Evolutionary conservation across 176 grass and related monocot genomes (phyloP).

Genomic region (Paspalum vaginatum): DNA sequence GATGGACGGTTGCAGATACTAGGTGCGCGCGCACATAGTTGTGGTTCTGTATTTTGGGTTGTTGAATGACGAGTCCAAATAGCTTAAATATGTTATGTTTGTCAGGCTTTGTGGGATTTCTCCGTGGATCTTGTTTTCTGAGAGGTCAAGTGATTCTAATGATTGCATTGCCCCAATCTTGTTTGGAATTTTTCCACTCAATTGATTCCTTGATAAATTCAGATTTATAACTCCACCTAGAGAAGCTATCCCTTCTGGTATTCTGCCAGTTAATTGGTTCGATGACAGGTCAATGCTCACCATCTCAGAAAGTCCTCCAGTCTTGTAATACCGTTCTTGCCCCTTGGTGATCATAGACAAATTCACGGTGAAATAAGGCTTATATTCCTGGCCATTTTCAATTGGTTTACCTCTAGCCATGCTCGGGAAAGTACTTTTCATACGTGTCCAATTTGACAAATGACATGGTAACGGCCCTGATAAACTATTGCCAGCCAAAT

Average conservation of each 20-base stretch:
- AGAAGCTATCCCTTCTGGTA: neutral
- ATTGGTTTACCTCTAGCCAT: too few relatives aligned
- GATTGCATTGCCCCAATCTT: neutral
- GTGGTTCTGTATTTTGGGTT: too few relatives aligned
- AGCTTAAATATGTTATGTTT: conserved; percentile 19
- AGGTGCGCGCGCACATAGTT: too few relatives aligned
- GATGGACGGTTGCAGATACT: too few relatives aligned
- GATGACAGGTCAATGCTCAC: neutral
- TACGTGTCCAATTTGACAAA: neutral
- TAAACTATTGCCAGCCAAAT: neutral
- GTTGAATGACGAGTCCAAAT: neutral
- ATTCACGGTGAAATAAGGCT: neutral
- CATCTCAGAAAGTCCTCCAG: neutral
- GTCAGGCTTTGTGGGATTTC: neutral
- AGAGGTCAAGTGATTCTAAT: neutral
- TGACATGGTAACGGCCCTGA: neutral
- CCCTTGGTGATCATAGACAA: neutral
- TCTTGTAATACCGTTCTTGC: neutral
- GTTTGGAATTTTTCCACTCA: neutral
- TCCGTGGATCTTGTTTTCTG: neutral
- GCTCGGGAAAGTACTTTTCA: neutral
- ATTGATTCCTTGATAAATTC: neutral
- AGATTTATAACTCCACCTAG: neutral
- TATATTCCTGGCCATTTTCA: too few relatives aligned
- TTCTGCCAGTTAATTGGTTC: neutral